Percentiles rank a stretch among this genome's conserved stretches.
Evolutionary conservation across 139 green algal genomes (phyloP).

Genomic region (Spirogloea muscicola): DNA sequence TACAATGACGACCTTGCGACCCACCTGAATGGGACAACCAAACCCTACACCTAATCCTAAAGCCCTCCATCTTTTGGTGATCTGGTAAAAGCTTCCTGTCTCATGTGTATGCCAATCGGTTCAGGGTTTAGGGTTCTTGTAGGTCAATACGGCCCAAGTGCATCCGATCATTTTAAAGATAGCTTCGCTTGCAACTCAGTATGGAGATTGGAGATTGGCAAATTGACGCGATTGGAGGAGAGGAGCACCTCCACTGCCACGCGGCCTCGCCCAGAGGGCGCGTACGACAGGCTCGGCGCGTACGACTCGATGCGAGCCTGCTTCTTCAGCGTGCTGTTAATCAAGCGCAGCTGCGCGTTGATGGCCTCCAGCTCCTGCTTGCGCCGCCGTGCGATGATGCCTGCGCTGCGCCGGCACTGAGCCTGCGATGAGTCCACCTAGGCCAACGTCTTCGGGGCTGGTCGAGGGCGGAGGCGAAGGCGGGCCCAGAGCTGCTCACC

Average conservation of each 20-base stretch:
- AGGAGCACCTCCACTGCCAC: not conserved
- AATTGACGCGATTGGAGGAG: not conserved
- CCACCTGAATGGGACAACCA: too few relatives aligned
- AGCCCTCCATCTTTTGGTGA: too few relatives aligned
- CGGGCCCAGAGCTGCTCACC: conserved; percentile 23
- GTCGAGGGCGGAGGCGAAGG: too few relatives aligned
- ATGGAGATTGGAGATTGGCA: not conserved
- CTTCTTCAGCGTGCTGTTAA: conserved; percentile 40
- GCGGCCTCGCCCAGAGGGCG: conserved; percentile 6
- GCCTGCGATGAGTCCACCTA: too few relatives aligned
- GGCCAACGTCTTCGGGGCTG: too few relatives aligned
- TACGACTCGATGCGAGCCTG: conserved; percentile 44
- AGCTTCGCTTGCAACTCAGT: not conserved
- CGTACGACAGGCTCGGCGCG: conserved; percentile 39
- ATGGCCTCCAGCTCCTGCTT: conserved; percentile 45
- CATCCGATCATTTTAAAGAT: too few relatives aligned
- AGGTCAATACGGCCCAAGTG: too few relatives aligned
- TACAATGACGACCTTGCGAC: too few relatives aligned
- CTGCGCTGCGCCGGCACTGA: conserved; percentile 18
- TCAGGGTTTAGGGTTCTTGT: too few relatives aligned
- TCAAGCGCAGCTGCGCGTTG: conserved; percentile 46
- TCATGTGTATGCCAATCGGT: too few relatives aligned
- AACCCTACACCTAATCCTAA: too few relatives aligned
- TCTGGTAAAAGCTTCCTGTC: too few relatives aligned
- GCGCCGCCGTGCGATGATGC: conserved; percentile 27